Evolutionary conservation across 352 stramenopile species (phyloP).

Genomic region (Globisporangium acanthophoron): DNA sequence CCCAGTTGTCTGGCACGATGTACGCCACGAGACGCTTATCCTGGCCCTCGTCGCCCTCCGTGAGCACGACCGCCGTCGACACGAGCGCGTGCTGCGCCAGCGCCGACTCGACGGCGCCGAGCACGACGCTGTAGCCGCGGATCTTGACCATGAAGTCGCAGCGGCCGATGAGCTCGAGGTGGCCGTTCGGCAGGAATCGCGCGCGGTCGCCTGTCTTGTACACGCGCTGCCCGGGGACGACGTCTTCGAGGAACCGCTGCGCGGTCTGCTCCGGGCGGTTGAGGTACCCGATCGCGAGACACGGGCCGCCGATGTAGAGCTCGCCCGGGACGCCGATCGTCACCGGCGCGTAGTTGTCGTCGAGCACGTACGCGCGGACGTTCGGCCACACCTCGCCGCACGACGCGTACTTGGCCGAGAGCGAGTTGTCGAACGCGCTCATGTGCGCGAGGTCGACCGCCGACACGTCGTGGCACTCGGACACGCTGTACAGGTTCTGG

Average conservation of each 20-base stretch:
- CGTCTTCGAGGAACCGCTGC: slow-evolving; percentile 70
- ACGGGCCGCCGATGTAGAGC: slow-evolving; percentile 84
- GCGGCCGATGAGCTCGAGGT: slow-evolving; percentile 90
- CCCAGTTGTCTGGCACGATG: slow-evolving; percentile 77
- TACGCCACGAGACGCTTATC: slow-evolving; percentile 93
- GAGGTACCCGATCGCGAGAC: slow-evolving; percentile 82
- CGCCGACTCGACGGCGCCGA: slow-evolving; percentile 88
- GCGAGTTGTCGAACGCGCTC: slow-evolving; percentile 60
- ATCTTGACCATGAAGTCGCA: slow-evolving; percentile 97
- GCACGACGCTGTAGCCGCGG: slow-evolving; percentile 91
- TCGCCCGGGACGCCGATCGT: slow-evolving; percentile 68
- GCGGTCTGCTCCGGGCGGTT: slow-evolving; percentile 73
- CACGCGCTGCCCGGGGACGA: slow-evolving; percentile 64
- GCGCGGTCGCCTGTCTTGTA: slow-evolving; percentile 92
- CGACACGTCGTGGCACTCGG: slow-evolving; percentile 91
- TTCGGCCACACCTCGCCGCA: slow-evolving; percentile 86
- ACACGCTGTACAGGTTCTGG: slow-evolving; percentile 93
- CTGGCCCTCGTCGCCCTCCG: slow-evolving; percentile 73
- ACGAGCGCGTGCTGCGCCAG: slow-evolving; percentile 83
- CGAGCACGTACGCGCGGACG: slow-evolving; percentile 67
- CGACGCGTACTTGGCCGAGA: slow-evolving; percentile 85
- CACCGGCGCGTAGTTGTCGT: slow-evolving; percentile 61
- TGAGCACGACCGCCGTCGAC: slow-evolving; percentile 88
- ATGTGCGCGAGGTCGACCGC: slow-evolving; percentile 74
- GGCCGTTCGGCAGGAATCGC: slow-evolving; percentile 85